These are phyloP conservation scores for Ampelocalamus luodianensis DNA, from an alignment of 176 grass and related monocot species.

Conservation along the genomic window DNA sequence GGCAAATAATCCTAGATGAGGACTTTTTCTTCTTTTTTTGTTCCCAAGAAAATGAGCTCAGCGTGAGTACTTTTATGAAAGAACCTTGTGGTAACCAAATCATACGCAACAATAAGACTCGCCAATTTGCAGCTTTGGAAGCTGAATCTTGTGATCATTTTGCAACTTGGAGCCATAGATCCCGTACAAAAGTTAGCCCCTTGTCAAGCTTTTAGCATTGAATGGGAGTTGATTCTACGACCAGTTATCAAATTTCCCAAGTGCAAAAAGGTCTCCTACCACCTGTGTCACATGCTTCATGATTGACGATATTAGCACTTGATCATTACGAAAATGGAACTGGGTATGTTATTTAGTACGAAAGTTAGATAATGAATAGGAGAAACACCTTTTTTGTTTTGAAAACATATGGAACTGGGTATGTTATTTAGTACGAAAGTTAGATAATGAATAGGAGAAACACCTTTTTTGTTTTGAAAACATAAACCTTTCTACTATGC, in stretches of 20 bases:
- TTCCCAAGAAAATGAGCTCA: constrained; percentile 17
- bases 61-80: neutral
- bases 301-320: constrained; percentile 7
- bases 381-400: neutral
- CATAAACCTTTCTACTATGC: neutral
- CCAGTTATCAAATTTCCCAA: constrained; percentile 11
- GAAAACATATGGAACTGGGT: neutral
- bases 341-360: neutral
- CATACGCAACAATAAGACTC: neutral
- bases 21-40: constrained; percentile 4
- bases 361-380: neutral
- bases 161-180: neutral
- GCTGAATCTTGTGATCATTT: constrained; percentile 33
- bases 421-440: neutral
- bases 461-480: neutral
- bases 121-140: constrained; percentile 28
- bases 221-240: constrained; percentile 19
- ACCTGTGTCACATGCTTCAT: constrained; percentile 45
- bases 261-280: constrained; percentile 36
- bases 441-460: neutral
- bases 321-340: constrained; percentile 19
- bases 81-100: neutral
- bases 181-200: neutral
- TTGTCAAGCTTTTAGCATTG: constrained; percentile 20
- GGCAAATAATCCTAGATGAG: neutral